phyloP scores from a whole-genome alignment of 192 early-diverging fungal genomes.

The Linnemannia hyalina region DNA sequence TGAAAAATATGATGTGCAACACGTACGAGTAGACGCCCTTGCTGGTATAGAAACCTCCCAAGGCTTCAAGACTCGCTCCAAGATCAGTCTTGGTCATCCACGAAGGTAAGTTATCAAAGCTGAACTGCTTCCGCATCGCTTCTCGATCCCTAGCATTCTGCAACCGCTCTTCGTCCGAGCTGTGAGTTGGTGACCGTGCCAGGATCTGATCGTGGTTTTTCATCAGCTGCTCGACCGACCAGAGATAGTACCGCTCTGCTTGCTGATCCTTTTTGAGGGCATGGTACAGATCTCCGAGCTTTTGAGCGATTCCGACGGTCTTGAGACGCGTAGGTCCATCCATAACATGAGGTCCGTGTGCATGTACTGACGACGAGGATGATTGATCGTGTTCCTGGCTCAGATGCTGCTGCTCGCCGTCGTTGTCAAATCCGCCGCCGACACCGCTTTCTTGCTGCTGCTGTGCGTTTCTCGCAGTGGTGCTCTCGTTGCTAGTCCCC shows the following conservation, averaged over 20 bases:
- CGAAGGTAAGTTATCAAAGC: conserved; percentile 63
- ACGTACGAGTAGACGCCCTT: conserved; percentile 63
- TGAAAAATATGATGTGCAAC: neutral
- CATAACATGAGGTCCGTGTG: conserved; percentile 28
- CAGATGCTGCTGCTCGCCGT: neutral
- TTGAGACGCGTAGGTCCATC: conserved; percentile 58
- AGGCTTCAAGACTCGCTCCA: conserved; percentile 66
- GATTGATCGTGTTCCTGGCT: conserved; percentile 14
- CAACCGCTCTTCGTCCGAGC: conserved; percentile 35
- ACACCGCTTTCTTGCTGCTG: conserved; percentile 7
- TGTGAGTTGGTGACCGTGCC: neutral
- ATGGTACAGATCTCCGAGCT: conserved; percentile 65
- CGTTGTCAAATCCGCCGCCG: neutral
- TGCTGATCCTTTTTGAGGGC: conserved; percentile 58
- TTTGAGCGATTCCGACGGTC: conserved; percentile 65
- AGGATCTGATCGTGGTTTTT: conserved; percentile 29
- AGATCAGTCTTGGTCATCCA: conserved; percentile 70
- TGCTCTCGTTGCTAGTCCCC: conserved; percentile 31
- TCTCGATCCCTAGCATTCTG: conserved; percentile 29
- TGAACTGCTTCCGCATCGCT: conserved; percentile 51
- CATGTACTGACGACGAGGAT: neutral
- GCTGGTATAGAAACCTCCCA: conserved; percentile 67
- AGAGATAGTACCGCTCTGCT: conserved; percentile 69
- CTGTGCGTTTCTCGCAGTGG: neutral
- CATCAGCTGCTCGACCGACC: conserved; percentile 69